Evolutionary conservation across 2,329 filamentous ascomycete genomes (phyloP).

Genomic region (Sclerotinia borealis): DNA sequence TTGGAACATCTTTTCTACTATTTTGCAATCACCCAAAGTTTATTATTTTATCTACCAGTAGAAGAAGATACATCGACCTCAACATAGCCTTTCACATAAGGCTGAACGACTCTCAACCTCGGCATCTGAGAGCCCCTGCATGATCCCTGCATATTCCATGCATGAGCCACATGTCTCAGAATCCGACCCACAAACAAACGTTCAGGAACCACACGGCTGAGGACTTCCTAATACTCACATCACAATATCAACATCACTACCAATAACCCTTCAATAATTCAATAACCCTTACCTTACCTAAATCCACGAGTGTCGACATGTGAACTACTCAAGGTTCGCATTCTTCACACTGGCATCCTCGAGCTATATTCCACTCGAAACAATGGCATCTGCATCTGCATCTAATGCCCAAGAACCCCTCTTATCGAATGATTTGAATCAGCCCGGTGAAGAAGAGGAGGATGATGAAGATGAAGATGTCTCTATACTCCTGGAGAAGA

Average conservation of each 20-base stretch:
- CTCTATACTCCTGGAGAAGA: slow-evolving; percentile 28
- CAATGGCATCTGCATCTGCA: slow-evolving; percentile 1
- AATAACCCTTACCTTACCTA: not conserved
- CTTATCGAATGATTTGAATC: slow-evolving; percentile 5
- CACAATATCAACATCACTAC: not conserved
- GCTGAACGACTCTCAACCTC: not conserved
- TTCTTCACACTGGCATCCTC: not conserved
- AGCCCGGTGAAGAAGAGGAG: slow-evolving; percentile 7
- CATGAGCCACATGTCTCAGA: not conserved
- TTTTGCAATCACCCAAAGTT: too few relatives aligned
- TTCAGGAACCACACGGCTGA: not conserved
- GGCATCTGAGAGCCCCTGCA: not conserved
- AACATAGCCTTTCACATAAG: not conserved
- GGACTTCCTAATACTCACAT: not conserved
- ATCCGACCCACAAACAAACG: not conserved
- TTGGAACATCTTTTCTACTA: too few relatives aligned
- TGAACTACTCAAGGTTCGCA: not conserved
- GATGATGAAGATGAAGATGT: slow-evolving; percentile 21
- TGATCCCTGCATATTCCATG: not conserved
- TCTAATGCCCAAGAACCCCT: slow-evolving; percentile 10
- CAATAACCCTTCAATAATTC: not conserved
- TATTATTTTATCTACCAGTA: too few relatives aligned
- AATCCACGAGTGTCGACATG: not conserved
- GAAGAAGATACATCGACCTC: too few relatives aligned
- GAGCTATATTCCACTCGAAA: not conserved